Evolutionary conservation across 108 stramenopile genomes (phyloP).

Genomic region (Pseudonitzschia delicatissima): DNA sequence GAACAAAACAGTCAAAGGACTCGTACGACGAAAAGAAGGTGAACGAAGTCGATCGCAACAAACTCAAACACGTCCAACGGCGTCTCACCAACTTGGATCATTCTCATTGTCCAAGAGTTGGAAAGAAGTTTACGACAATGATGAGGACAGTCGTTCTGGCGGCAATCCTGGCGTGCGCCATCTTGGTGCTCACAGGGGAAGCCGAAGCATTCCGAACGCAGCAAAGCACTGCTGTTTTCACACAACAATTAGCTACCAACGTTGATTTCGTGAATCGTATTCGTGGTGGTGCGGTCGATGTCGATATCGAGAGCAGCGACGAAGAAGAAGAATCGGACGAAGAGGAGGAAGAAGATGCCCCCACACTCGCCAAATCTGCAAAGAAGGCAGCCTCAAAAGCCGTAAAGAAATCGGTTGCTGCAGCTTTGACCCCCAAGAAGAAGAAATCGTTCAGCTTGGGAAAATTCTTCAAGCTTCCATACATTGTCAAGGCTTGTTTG

Average conservation of each 20-base stretch:
- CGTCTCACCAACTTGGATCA: too few species aligned
- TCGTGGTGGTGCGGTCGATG: slow-evolving; percentile 11
- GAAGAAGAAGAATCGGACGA: slow-evolving; percentile 57
- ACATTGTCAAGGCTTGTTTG: slow-evolving; percentile 73
- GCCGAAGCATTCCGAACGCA: not conserved
- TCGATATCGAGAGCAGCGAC: slow-evolving; percentile 34
- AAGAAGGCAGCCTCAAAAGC: slow-evolving; percentile 26
- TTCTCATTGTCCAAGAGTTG: too few species aligned
- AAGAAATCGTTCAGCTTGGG: slow-evolving; percentile 32
- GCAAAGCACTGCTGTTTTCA: not conserved
- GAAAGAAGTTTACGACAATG: too few species aligned
- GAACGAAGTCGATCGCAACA: too few species aligned
- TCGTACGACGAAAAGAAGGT: too few species aligned
- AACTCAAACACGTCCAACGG: too few species aligned
- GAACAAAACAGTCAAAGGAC: too few species aligned
- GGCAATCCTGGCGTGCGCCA: not conserved
- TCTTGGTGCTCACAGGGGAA: not conserved
- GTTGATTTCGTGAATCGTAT: not conserved
- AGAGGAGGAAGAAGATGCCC: slow-evolving; percentile 45
- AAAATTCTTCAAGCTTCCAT: slow-evolving; percentile 52
- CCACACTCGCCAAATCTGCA: slow-evolving; percentile 44
- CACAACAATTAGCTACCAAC: not conserved
- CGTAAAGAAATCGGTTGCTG: slow-evolving; percentile 41
- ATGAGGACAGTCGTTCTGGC: slow-evolving; percentile 1
- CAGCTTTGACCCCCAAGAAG: slow-evolving; percentile 25